These are phyloP conservation scores for Globisporangium echinulatum DNA, from an alignment of 352 stramenopile species.

Conservation along the genomic window DNA sequence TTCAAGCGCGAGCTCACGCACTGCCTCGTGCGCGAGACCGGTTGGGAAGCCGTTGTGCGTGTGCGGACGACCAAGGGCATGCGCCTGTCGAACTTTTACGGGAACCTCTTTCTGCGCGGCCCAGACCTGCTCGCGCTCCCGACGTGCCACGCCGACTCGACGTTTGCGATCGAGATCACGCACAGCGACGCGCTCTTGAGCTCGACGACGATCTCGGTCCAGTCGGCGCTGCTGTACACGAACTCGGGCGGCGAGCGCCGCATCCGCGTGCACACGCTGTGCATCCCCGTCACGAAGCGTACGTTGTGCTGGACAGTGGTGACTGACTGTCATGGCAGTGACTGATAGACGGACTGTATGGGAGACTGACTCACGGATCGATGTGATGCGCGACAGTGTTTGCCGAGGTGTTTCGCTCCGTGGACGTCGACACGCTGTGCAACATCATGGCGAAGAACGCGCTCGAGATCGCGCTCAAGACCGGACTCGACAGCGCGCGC, in stretches of 20 bases:
- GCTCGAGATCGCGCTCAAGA: conserved; percentile 93
- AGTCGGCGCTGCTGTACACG: conserved; percentile 97
- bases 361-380: background rate
- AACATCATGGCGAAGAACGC: conserved; percentile 94
- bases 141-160: conserved; percentile 93
- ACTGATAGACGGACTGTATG: background rate
- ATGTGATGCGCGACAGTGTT: conserved; percentile 41
- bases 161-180: conserved; percentile 96
- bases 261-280: conserved; percentile 98
- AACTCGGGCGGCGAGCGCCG: conserved; percentile 94
- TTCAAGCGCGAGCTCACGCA: conserved; percentile 92
- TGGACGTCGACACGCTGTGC: conserved; percentile 91
- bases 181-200: conserved; percentile 95
- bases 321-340: background rate
- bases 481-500: conserved; percentile 91
- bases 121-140: conserved; percentile 96
- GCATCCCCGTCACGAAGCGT: conserved; percentile 89
- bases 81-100: conserved; percentile 97
- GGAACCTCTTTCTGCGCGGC: conserved; percentile 97
- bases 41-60: conserved; percentile 95
- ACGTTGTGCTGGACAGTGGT: conserved; percentile 14
- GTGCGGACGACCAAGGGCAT: conserved; percentile 97
- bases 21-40: conserved; percentile 90
- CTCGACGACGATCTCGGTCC: conserved; percentile 92
- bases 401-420: conserved; percentile 88